These are phyloP conservation scores for Citrullus mucosospermus DNA, from an alignment of 306 rosid species.

Conservation along the genomic window DNA sequence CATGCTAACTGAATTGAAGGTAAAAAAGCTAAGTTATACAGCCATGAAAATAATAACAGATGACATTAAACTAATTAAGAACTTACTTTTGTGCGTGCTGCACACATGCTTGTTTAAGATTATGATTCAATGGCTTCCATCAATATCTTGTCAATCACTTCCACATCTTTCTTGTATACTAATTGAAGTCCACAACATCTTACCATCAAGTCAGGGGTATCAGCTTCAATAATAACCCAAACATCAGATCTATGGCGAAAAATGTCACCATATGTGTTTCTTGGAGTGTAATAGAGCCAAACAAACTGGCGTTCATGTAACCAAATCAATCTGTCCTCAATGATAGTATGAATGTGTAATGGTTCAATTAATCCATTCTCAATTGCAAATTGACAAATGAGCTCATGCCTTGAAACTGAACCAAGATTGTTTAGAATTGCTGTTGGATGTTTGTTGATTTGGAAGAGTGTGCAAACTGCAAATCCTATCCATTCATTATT, in stretches of 20 bases:
- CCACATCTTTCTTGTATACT: background rate
- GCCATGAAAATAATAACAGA: too few relatives aligned
- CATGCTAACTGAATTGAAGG: too few relatives aligned
- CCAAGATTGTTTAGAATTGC: background rate
- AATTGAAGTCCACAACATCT: background rate
- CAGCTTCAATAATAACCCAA: slow-evolving; percentile 11
- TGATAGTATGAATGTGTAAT: background rate
- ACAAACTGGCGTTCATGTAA: slow-evolving; percentile 4
- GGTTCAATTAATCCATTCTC: background rate
- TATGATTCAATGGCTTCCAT: background rate
- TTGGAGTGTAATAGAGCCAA: slow-evolving; percentile 20
- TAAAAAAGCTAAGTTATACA: too few relatives aligned
- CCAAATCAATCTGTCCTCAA: background rate
- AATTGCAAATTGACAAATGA: slow-evolving; percentile 4
- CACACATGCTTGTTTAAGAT: too few relatives aligned
- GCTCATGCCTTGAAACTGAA: background rate
- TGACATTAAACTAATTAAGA: too few relatives aligned
- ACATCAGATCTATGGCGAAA: background rate
- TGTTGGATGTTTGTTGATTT: background rate
- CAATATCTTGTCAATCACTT: background rate
- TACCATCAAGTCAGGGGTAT: background rate
- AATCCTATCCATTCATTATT: slow-evolving; percentile 10
- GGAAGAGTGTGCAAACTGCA: slow-evolving; percentile 7
- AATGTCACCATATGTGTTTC: background rate
- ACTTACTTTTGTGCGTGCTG: too few relatives aligned